Evolutionary conservation across 768 basidiomycete genomes (phyloP).

Genomic region (Mycena haematopus): DNA sequence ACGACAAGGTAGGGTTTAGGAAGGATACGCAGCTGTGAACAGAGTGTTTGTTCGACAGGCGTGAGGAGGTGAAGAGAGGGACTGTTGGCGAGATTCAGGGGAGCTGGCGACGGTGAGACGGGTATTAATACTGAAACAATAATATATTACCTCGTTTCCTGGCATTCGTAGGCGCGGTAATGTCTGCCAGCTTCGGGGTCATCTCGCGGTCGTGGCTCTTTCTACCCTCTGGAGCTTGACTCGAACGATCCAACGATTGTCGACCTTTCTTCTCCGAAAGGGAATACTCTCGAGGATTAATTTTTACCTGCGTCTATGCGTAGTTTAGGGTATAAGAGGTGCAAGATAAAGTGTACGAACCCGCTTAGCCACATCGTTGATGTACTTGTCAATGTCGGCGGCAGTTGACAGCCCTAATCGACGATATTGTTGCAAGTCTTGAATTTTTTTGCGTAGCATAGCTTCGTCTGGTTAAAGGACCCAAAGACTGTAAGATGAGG

Average conservation of each 20-base stretch:
- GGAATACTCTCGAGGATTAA: slow-evolving; percentile 63
- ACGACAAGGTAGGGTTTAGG: slow-evolving; percentile 96
- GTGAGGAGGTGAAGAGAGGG: slow-evolving; percentile 91
- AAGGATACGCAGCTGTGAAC: slow-evolving; percentile 87
- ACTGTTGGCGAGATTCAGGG: slow-evolving; percentile 91
- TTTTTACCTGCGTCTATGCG: slow-evolving; percentile 66
- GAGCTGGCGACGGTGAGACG: slow-evolving; percentile 39
- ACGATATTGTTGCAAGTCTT: slow-evolving; percentile 91
- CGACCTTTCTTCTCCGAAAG: slow-evolving; percentile 56
- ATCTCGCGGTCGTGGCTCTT: slow-evolving; percentile 67
- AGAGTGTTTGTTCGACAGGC: slow-evolving; percentile 84
- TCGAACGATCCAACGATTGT: slow-evolving; percentile 59
- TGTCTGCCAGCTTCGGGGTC: slow-evolving; percentile 55
- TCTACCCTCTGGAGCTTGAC: slow-evolving; percentile 52
- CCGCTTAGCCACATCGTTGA: slow-evolving; percentile 72
- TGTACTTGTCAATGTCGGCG: slow-evolving; percentile 93
- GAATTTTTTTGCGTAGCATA: slow-evolving; percentile 84
- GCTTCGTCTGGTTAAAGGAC: slow-evolving; percentile 73
- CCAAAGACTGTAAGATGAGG: slow-evolving; percentile 8
- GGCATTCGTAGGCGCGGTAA: slow-evolving; percentile 43
- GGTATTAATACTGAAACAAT: background rate
- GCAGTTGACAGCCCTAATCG: slow-evolving; percentile 82
- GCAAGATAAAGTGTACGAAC: slow-evolving; percentile 49
- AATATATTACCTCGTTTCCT: slow-evolving; percentile 53
- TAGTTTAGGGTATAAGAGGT: background rate